Percentiles rank a stretch among this genome's conserved stretches.
phyloP scores from a whole-genome alignment of 257 asterid genomes.

The Fraxinus cuspidata region DNA sequence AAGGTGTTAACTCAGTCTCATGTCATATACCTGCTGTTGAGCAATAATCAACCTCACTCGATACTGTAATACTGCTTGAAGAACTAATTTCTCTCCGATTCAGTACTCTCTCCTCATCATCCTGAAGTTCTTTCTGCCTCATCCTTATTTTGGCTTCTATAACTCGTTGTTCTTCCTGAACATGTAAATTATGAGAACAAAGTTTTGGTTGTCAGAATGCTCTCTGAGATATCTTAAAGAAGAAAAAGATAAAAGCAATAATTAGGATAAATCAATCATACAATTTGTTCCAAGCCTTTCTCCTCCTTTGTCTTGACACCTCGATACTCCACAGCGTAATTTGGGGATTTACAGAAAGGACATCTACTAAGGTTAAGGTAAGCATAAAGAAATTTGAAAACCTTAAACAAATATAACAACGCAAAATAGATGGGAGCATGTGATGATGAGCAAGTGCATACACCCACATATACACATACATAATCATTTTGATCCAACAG shows the following conservation, averaged over 20 bases:
- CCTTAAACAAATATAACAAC: conserved; percentile 12
- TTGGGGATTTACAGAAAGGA: conserved; percentile 91
- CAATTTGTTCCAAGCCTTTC: conserved; percentile 92
- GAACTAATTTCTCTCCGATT: conserved; percentile 65
- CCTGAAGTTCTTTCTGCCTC: conserved; percentile 91
- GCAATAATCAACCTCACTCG: conserved; percentile 58
- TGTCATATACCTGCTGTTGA: conserved; percentile 66
- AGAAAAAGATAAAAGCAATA: background rate
- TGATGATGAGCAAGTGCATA: background rate
- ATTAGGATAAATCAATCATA: conserved; percentile 40
- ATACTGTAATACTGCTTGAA: conserved; percentile 54
- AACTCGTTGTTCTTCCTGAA: conserved; percentile 95
- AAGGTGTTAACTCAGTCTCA: conserved; percentile 1
- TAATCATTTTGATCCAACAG: background rate
- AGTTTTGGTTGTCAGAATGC: conserved; percentile 13
- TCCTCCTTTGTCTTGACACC: conserved; percentile 94
- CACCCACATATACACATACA: background rate
- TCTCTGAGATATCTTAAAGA: conserved; percentile 3
- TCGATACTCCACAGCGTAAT: conserved; percentile 96
- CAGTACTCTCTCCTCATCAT: conserved; percentile 74
- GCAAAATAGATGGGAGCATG: background rate
- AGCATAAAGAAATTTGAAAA: conserved; percentile 18
- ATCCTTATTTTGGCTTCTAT: conserved; percentile 99
- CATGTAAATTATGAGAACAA: background rate
- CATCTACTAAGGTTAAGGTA: conserved; percentile 70